Evolutionary conservation across 106 monocot genomes (phyloP).

Genomic region (Allium cepa): DNA sequence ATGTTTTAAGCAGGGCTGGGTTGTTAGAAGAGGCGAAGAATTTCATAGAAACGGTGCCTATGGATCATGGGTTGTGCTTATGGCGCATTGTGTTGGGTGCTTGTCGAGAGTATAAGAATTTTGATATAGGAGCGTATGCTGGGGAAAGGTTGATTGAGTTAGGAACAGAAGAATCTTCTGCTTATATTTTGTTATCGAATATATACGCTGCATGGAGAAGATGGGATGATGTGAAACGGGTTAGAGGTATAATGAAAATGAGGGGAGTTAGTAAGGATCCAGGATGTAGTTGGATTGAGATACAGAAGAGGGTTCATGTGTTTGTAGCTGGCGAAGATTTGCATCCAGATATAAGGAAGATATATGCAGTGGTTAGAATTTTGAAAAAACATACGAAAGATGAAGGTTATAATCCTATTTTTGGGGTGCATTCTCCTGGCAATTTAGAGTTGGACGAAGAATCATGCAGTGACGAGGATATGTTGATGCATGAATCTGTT

Average conservation of each 20-base stretch:
- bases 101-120: conserved; percentile 44
- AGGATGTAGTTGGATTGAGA: conserved; percentile 63
- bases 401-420: conserved; percentile 2
- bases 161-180: conserved; percentile 45
- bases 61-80: conserved; percentile 29
- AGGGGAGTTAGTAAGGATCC: conserved; percentile 44
- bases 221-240: conserved; percentile 36
- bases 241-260: conserved; percentile 42
- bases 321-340: conserved; percentile 57
- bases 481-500: too few relatives aligned
- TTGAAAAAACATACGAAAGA: conserved; percentile 6
- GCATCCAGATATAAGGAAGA: conserved; percentile 8
- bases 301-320: conserved; percentile 42
- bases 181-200: conserved; percentile 46
- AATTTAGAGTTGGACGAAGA: too few relatives aligned
- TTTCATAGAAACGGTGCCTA: conserved; percentile 42
- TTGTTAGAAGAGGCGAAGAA: conserved; percentile 37
- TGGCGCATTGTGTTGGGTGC: conserved; percentile 60
- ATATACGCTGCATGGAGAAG: conserved; percentile 12
- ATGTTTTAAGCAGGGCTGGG: conserved; percentile 53
- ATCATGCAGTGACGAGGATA: too few relatives aligned
- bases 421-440: too few relatives aligned
- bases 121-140: conserved; percentile 34
- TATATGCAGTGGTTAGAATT: conserved; percentile 6
- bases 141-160: conserved; percentile 30